Conservation (phyloP, 805 yeast species). For the Priceomyces fermenticarens region DNA sequence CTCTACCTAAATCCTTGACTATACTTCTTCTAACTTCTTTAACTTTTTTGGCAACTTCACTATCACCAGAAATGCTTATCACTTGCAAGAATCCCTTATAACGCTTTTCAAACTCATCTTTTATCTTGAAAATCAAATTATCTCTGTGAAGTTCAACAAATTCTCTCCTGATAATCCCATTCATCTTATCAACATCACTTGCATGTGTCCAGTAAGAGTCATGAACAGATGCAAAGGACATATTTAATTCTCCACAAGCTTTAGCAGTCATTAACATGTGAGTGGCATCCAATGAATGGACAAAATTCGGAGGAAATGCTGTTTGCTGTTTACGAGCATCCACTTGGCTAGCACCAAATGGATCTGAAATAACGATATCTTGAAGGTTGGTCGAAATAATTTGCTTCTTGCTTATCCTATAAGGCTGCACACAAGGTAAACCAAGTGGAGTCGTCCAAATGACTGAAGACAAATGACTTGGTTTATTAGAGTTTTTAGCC, state of each 20-base stretch:
- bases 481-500: slow-evolving; percentile 39
- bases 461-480: slow-evolving; percentile 77
- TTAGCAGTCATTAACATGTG: slow-evolving; percentile 92
- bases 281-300: slow-evolving; percentile 94
- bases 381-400: slow-evolving; percentile 82
- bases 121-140: slow-evolving; percentile 67
- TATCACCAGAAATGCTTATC: slow-evolving; percentile 49
- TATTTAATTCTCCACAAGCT: slow-evolving; percentile 60
- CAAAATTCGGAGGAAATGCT: slow-evolving; percentile 94
- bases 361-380: slow-evolving; percentile 82
- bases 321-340: slow-evolving; percentile 86
- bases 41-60: slow-evolving; percentile 52
- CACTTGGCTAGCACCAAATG: slow-evolving; percentile 78
- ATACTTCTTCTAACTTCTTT: slow-evolving; percentile 47
- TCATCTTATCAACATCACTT: slow-evolving; percentile 72
- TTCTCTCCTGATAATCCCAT: slow-evolving; percentile 64
- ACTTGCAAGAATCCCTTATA: slow-evolving; percentile 69
- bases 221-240: slow-evolving; percentile 91
- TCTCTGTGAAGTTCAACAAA: slow-evolving; percentile 76
- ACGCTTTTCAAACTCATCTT: slow-evolving; percentile 76
- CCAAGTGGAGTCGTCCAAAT: slow-evolving; percentile 98
- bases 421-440: slow-evolving; percentile 95
- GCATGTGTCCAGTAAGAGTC: slow-evolving; percentile 99
- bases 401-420: slow-evolving; percentile 63
- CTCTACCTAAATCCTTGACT: slow-evolving; percentile 49